phyloP scores from a whole-genome alignment of 148 eudicot species.

The Rhododendron ovatum region DNA sequence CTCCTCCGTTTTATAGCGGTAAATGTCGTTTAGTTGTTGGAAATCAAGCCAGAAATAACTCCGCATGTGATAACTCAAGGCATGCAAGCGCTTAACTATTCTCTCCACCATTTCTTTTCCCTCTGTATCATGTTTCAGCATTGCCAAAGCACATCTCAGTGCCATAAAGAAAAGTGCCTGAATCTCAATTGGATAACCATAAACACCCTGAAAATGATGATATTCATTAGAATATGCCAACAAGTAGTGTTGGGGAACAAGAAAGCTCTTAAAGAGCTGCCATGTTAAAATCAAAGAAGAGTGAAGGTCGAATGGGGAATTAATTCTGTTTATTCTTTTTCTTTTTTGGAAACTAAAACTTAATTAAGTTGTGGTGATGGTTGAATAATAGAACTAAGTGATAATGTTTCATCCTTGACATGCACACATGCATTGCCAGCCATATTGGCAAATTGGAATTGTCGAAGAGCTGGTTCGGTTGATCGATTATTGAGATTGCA shows the following conservation, averaged over 20 bases:
- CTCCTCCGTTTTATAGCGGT: constrained; percentile 94
- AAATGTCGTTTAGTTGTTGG: constrained; percentile 83
- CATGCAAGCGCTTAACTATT: constrained; percentile 84
- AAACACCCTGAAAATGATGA: constrained; percentile 60
- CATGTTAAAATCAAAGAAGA: not conserved
- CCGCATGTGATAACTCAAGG: constrained; percentile 91
- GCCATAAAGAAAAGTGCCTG: constrained; percentile 98
- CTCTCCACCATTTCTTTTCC: constrained; percentile 88
- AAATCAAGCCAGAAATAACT: constrained; percentile 97
- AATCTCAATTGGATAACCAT: constrained; percentile 98
- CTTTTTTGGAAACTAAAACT: not conserved
- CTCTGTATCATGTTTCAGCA: constrained; percentile 87
- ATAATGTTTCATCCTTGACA: not conserved
- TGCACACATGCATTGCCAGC: not conserved
- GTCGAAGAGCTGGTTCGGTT: not conserved
- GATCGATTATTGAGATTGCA: not conserved
- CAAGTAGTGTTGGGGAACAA: not conserved
- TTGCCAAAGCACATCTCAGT: constrained; percentile 65
- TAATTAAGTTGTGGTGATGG: not conserved
- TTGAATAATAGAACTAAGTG: not conserved
- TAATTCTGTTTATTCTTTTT: not conserved
- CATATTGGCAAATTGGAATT: not conserved
- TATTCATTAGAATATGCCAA: constrained; percentile 4
- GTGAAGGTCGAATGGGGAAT: not conserved
- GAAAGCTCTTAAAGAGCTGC: not conserved